Evolutionary conservation across 257 asterid species (phyloP), one percentile per base, ranked within the genome.

Genomic region (Eucommia ulmoides): DNA sequence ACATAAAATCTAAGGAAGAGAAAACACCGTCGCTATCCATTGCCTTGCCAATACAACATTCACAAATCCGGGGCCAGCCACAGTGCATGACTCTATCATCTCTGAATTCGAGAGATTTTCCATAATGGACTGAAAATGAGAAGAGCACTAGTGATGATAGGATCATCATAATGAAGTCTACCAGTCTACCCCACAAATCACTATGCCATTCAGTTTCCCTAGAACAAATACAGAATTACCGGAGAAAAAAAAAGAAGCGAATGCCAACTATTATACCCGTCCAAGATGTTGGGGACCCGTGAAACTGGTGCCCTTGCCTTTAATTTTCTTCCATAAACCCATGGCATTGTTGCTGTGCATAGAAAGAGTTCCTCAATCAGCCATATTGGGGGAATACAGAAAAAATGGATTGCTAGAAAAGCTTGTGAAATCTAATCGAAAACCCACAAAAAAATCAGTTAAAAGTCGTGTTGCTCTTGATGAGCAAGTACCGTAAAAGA

Each of bases 41-140:
- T 68, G 47, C 58, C 71, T 73, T 16, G 96, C 76, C 59, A 86
- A 52, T 54, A 64, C 58, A 60, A 83, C 82, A 67, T 91, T 86
- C 41, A 91, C 76, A 65, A 83, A 91, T 23, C 96, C 98, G 52
- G 94, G 82, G 46, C 94, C 94, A 49, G 96, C 96, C 55, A 86
- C 75, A 25, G 78, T 63, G 66, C 81, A 73, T 11, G 74, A 67
- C 19, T 77, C 84, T 59, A 86, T 52, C 65, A 83, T 68, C 21
- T 86, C 96, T 4, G 96, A 75, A 25, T 61, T 53, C 41, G 98
- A 94, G 59, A 91, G 85, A 68, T 79, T 86, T 0, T 71, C 58
- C 76, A 71, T 70, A 56, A 91, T 86, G 41, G 95, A 84, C 96
- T 86, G 62, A 9, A 63, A 55, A 65, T 62, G 51, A 11, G 56